Conservation (phyloP, 202 grass and related monocot species). For the Elaeis oleifera region DNA sequence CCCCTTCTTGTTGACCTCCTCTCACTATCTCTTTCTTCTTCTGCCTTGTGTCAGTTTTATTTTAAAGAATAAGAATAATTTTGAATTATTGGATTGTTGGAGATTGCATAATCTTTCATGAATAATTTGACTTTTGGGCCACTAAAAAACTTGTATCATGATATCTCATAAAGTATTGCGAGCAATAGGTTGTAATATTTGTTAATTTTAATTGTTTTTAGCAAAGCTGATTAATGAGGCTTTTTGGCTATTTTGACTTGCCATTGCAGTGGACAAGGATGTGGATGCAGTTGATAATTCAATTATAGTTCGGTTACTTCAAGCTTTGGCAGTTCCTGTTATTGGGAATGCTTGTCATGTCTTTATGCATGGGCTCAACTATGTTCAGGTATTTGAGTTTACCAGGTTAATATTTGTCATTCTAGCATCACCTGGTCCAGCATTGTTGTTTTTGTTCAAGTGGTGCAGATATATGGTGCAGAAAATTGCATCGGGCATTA, state of each 20-base stretch:
- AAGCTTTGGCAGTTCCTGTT: constrained; percentile 67
- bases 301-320: constrained; percentile 53
- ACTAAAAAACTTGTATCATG: too few species aligned
- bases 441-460: constrained; percentile 11
- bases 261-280: constrained; percentile 46
- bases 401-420: constrained; percentile 6
- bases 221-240: too few species aligned
- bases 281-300: constrained; percentile 57
- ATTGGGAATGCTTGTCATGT: constrained; percentile 82
- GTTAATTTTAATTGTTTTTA: too few species aligned
- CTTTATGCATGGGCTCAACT: constrained; percentile 93
- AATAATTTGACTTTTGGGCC: too few species aligned
- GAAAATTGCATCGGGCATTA: constrained; percentile 71
- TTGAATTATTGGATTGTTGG: too few species aligned
- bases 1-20: too few species aligned
- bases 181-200: too few species aligned
- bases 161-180: too few species aligned
- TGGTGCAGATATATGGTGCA: constrained; percentile 66
- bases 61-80: too few species aligned
- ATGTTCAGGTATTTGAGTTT: constrained; percentile 60
- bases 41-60: too few species aligned
- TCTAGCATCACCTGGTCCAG: constrained; percentile 1
- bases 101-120: too few species aligned
- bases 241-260: neutral
- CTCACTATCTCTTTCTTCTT: too few species aligned